These are phyloP conservation scores for Brassica cretica DNA, from an alignment of 345 rosid genomes.

Conservation along the genomic window DNA sequence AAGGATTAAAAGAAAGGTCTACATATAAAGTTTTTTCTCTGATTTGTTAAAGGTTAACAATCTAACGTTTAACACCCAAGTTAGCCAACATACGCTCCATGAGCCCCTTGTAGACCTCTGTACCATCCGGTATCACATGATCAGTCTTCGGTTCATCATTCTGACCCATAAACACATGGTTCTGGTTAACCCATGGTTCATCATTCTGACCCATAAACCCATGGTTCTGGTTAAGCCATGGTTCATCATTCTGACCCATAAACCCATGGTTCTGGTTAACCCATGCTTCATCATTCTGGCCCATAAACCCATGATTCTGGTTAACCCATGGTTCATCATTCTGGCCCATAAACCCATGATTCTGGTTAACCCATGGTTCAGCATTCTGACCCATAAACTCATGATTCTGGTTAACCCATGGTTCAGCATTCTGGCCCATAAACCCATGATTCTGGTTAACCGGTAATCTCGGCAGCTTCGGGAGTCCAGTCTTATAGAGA, in stretches of 20 bases:
- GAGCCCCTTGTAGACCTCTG: slow-evolving; percentile 12
- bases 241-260: slow-evolving; percentile 12
- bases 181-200: slow-evolving; percentile 17
- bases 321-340: slow-evolving; percentile 21
- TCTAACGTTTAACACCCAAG: not conserved
- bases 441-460: not conserved
- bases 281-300: slow-evolving; percentile 18
- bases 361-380: slow-evolving; percentile 13
- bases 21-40: not conserved
- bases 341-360: not conserved
- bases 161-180: not conserved
- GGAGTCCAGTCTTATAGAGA: slow-evolving; percentile 13
- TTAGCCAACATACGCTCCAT: not conserved
- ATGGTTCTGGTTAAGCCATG: slow-evolving; percentile 2
- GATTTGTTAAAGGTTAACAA: not conserved
- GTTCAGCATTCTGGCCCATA: slow-evolving; percentile 9
- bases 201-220: not conserved
- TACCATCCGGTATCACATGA: not conserved
- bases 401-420: not conserved
- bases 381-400: not conserved
- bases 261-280: not conserved
- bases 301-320: not conserved
- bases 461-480: slow-evolving; percentile 15
- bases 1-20: not conserved
- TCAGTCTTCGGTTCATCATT: slow-evolving; percentile 13